Base-by-base conservation (phyloP, 208 protist species). In the Acanthamoeba divionensis region DNA sequence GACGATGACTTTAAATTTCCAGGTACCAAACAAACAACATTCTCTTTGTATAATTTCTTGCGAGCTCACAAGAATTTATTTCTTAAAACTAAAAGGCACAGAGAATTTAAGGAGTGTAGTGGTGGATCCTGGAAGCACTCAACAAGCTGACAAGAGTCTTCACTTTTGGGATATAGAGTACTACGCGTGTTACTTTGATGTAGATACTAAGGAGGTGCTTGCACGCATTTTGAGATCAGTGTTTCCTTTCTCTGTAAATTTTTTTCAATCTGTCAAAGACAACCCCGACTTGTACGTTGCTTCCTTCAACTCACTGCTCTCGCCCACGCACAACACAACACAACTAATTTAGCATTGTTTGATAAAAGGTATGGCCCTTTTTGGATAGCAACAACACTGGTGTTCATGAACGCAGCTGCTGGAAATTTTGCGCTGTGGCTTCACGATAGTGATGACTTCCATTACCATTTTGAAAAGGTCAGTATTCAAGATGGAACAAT, bases 241-340 rank as follows among this genome's bases (percentile, higher is more conserved):
- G 6, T 12, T 89, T 3, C 83, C 83, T 9, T 89, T 89, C 62
- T 79, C 60, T 36, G 38, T 55, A 10, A 12, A 75, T 38, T 89
- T 89, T 41, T 10, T 89, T 18, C 10, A 7, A 26, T 79, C 83
- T 33, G 83, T 77, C 13, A 2, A 44, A 44, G 26, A 77, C 24
- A 89, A 89, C 38, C 83, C 83, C 10, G 83, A 89, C 63, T 21
- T 89, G 83, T 89, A 82, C 83, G 83, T 52, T 5, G 33, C 52
- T 31, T 24, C 60, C 57, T 55, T 55, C 36, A 8, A n/a, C 24
- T n/a, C 24, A 38, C 24, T 66, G 18, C 24, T 73, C 47, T 66
- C 36, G 33, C 41, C 31, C 65, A 21, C 7, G 38, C 4, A 12
- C 26, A 79, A 26, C 36, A 18, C 9, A 26, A 21, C 15, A 89